A percentile compares a stretch with the other conserved stretches of the same genome.
Evolutionary conservation across 768 basidiomycete species (phyloP).

Genomic region (Cyathus striatus): DNA sequence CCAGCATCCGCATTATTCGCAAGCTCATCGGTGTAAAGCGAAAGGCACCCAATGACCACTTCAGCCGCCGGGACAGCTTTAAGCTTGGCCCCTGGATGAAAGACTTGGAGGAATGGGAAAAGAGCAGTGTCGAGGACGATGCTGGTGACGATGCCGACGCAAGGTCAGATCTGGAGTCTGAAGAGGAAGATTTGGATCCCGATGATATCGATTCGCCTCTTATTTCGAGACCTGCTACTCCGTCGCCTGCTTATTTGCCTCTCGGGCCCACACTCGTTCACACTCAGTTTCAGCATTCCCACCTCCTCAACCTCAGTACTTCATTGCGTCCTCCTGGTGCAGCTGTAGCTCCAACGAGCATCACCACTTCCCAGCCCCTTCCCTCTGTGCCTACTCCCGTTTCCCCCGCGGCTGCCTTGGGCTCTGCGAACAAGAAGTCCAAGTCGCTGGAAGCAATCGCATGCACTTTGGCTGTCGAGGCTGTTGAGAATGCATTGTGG

Average conservation of each 20-base stretch:
- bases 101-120: slow-evolving; percentile 45
- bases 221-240: slow-evolving; percentile 58
- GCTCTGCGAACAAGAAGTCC: slow-evolving; percentile 58
- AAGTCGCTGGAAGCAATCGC: slow-evolving; percentile 67
- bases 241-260: slow-evolving; percentile 67
- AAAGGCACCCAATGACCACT: slow-evolving; percentile 34
- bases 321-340: slow-evolving; percentile 58
- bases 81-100: slow-evolving; percentile 40
- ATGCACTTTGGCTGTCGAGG: slow-evolving; percentile 56
- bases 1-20: slow-evolving; percentile 61
- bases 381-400: slow-evolving; percentile 73
- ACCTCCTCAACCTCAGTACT: slow-evolving; percentile 56
- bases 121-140: slow-evolving; percentile 13
- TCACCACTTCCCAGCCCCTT: slow-evolving; percentile 28
- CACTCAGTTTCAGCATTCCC: slow-evolving; percentile 61
- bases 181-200: slow-evolving; percentile 28
- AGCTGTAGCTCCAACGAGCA: slow-evolving; percentile 39
- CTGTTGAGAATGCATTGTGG: slow-evolving; percentile 71
- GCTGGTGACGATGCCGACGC: slow-evolving; percentile 24
- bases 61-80: slow-evolving; percentile 22
- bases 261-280: slow-evolving; percentile 63
- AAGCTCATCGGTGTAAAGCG: slow-evolving; percentile 71
- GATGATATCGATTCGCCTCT: slow-evolving; percentile 26
- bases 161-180: slow-evolving; percentile 28
- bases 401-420: slow-evolving; percentile 70